phyloP scores from a whole-genome alignment of 2,329 filamentous ascomycete species.

The Neonectria hederae region DNA sequence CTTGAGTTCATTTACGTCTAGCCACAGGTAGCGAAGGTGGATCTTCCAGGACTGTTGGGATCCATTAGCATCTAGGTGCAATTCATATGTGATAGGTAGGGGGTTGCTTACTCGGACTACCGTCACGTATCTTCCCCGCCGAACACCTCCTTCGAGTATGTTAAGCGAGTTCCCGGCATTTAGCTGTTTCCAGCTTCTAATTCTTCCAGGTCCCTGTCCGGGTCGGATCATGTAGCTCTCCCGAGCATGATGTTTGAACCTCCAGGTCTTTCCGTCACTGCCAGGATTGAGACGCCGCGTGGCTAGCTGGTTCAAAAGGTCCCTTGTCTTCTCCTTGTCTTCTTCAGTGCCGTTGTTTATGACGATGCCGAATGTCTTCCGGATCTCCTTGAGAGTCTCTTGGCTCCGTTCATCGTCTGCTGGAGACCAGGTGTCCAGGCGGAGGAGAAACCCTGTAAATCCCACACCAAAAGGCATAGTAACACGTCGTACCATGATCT shows the following conservation, averaged over 20 bases:
- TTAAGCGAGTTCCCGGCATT: constrained; percentile 19
- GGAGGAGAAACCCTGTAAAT: constrained; percentile 17
- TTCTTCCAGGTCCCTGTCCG: constrained; percentile 30
- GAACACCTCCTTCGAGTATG: constrained; percentile 19
- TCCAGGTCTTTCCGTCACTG: constrained; percentile 27
- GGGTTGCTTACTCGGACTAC: constrained; percentile 35
- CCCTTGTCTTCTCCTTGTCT: constrained; percentile 18
- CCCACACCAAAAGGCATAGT: constrained; percentile 24
- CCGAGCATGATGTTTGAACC: constrained; percentile 25
- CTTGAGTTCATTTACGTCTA: constrained; percentile 23
- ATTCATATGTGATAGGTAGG: background rate
- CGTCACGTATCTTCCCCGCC: constrained; percentile 23
- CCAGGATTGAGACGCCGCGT: constrained; percentile 1
- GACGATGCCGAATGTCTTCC: constrained; percentile 17
- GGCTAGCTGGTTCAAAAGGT: constrained; percentile 8
- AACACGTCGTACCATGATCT: constrained; percentile 20
- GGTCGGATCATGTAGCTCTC: constrained; percentile 19
- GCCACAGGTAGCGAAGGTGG: constrained; percentile 35
- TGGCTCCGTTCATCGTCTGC: constrained; percentile 18
- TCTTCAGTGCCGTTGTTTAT: background rate
- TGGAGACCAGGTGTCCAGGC: constrained; percentile 33
- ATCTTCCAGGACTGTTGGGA: constrained; percentile 39
- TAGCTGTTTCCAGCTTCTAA: constrained; percentile 25
- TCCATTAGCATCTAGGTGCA: background rate
- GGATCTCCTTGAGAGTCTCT: constrained; percentile 13